Conservation (phyloP, 257 asterid genomes). For the Dorcoceras hygrometricum region DNA sequence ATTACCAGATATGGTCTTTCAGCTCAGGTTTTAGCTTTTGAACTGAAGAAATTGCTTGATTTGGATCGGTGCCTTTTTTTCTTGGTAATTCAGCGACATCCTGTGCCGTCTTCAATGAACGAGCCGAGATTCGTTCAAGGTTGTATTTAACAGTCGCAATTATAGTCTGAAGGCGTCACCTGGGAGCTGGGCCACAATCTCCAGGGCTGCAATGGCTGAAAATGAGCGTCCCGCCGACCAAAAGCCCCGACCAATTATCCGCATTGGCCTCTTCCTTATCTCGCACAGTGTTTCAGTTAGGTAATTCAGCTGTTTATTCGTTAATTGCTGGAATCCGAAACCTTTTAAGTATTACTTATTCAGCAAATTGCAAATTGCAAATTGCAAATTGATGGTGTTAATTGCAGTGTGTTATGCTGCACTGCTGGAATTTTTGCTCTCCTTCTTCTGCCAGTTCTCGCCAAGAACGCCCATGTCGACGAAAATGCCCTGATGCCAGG, state of each 20-base stretch:
- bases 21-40: background rate
- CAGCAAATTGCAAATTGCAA: conserved; percentile 7
- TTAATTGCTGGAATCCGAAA: background rate
- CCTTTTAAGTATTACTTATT: background rate
- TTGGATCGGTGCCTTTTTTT: background rate
- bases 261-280: conserved; percentile 68
- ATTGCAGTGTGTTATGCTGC: conserved; percentile 70
- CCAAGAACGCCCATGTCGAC: conserved; percentile 84
- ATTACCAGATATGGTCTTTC: background rate
- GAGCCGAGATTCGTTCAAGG: background rate
- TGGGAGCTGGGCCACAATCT: conserved; percentile 29
- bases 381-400: conserved; percentile 19
- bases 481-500: conserved; percentile 99
- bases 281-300: conserved; percentile 68
- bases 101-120: too few species aligned
- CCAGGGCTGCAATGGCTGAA: conserved; percentile 51
- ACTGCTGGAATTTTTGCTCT: conserved; percentile 74
- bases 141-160: background rate
- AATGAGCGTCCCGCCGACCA: conserved; percentile 39
- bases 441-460: conserved; percentile 77
- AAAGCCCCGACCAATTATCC: conserved; percentile 82
- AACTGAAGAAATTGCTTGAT: background rate
- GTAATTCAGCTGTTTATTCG: conserved; percentile 28
- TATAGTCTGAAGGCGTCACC: background rate
- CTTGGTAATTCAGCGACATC: too few species aligned